Percentiles rank a stretch among this genome's conserved stretches.
Evolutionary conservation across 345 rosid species (phyloP).

Genomic region (Eucalyptus cloeziana): DNA sequence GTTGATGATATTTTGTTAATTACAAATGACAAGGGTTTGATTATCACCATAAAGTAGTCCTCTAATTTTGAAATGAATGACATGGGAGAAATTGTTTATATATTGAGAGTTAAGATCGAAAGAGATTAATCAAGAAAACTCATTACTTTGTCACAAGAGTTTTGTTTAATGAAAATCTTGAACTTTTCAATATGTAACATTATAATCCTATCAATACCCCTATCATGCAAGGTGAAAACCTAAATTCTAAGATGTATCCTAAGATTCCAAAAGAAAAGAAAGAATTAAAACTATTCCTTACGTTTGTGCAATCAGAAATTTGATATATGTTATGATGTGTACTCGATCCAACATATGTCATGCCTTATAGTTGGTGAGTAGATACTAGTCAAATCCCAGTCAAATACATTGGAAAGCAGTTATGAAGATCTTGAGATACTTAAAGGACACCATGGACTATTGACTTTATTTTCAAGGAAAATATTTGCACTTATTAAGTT

Average conservation of each 20-base stretch:
- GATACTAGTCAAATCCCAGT: neutral
- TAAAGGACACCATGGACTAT: neutral
- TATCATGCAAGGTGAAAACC: neutral
- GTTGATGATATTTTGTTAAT: neutral
- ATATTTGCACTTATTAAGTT: neutral
- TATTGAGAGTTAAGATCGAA: neutral
- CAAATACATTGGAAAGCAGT: neutral
- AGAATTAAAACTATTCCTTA: neutral
- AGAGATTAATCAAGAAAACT: neutral
- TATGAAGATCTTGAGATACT: neutral
- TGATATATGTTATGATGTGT: neutral
- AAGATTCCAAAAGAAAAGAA: neutral
- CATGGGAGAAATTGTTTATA: neutral
- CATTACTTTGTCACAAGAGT: neutral
- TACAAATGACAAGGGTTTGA: too few species aligned
- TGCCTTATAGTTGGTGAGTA: neutral
- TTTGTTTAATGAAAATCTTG: neutral
- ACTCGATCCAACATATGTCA: neutral
- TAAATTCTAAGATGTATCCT: neutral
- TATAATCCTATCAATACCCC: neutral
- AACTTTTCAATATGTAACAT: too few species aligned
- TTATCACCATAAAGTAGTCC: too few species aligned
- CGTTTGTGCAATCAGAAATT: too few species aligned
- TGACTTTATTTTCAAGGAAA: neutral
- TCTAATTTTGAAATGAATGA: neutral